Evolutionary conservation across 257 asterid genomes (phyloP), one percentile per base, ranked within the genome.

Genomic region (Solanum pinnatisectum): DNA sequence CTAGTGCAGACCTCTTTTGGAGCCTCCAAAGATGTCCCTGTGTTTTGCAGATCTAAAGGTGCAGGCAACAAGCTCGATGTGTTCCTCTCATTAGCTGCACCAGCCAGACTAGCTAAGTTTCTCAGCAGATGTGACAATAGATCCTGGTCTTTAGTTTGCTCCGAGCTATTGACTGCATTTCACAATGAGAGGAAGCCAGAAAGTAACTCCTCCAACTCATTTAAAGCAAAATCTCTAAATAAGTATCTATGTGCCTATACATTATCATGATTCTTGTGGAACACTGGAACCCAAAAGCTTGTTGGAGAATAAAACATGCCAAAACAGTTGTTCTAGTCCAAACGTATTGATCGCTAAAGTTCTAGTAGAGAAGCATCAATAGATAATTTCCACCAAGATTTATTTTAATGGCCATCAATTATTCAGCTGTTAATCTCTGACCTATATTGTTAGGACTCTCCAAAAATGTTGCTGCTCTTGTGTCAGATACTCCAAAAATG

Each of bases 61-160:
- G 74, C 90, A 33, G 90, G 77, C 87, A 87, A 87, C 25, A 89
- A 35, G 49, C 90, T 90, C 27, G 89, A 23, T 36, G 84, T 32
- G 25, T 86, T 88, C 67, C 90, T 87, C 87, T 90, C 91, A 78
- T 86, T 89, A 78, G 65, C 79, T 65, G 89, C 52, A 60, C 90
- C 93, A 83, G 90, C 70, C 86, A 88, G 73, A 89, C 88, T 90
- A 33, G 91, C 93, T 39, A 92, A 91, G 91, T 89, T 92, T 88
- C 91, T 91, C 87, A 91, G n/a, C 65, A 92, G 89, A 88, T 92
- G 91, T 79, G 92, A 60, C 46, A 92, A 86, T 46, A 92, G 88
- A 90, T 90, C 94, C 88, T 91, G 93, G 87, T 89, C 91, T 87
- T 91, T 87, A 22, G 90, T 46, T 85, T 91, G 93, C 86, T 90